These are phyloP conservation scores for Colletotrichum camelliae DNA, from an alignment of 2,329 filamentous ascomycete species.

Conservation along the genomic window DNA sequence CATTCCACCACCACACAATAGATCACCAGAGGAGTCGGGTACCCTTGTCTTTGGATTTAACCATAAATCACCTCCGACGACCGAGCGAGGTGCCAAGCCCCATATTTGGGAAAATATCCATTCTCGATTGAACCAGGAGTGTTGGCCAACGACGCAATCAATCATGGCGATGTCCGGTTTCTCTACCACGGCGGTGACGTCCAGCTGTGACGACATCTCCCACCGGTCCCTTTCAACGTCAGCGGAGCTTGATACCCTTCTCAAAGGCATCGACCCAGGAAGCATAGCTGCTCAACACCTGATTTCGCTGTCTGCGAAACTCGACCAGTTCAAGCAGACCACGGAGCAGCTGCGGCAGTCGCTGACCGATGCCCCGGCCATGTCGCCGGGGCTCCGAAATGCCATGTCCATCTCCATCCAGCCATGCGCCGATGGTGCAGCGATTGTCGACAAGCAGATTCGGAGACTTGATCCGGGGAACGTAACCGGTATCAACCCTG, in stretches of 20 bases:
- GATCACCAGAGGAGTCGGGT: background rate
- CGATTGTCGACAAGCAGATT: constrained; percentile 37
- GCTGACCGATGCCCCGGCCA: constrained; percentile 26
- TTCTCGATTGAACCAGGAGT: background rate
- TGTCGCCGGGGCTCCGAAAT: constrained; percentile 35
- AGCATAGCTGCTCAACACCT: constrained; percentile 25
- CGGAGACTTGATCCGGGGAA: constrained; percentile 33
- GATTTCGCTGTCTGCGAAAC: constrained; percentile 24
- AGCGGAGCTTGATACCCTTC: constrained; percentile 33
- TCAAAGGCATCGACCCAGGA: constrained; percentile 19
- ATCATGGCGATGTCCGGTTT: constrained; percentile 35
- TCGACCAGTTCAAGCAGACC: constrained; percentile 30
- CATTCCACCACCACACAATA: background rate
- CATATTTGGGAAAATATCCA: background rate
- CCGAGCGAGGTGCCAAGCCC: background rate
- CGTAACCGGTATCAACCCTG: constrained; percentile 26
- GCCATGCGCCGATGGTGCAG: constrained; percentile 33
- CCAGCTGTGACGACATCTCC: constrained; percentile 33
- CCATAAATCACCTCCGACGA: constrained; percentile 6
- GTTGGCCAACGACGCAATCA: background rate
- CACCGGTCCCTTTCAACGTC: constrained; percentile 32
- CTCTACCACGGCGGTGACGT: constrained; percentile 37
- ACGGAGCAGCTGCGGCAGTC: constrained; percentile 29
- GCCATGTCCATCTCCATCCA: constrained; percentile 30
- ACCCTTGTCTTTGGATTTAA: background rate